Evolutionary conservation across 768 basidiomycete species (phyloP).

Genomic region (Boletus rufocinnamomeus): DNA sequence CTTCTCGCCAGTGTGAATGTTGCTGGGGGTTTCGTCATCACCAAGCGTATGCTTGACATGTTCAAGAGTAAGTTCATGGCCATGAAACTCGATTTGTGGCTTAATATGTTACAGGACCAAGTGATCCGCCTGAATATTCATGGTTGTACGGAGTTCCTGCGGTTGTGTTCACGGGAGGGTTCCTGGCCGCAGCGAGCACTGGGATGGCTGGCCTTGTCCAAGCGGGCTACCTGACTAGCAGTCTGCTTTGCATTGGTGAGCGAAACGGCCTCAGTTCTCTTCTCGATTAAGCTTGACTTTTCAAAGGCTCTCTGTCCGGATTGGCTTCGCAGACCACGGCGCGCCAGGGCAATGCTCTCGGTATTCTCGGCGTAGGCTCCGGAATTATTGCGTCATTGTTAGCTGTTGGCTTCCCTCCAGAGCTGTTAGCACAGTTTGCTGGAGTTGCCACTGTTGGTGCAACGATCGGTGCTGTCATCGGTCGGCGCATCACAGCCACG

Average conservation of each 20-base stretch:
- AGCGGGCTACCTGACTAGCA: constrained; percentile 84
- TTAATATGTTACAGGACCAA: constrained; percentile 52
- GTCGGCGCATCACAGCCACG: constrained; percentile 81
- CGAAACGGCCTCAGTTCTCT: not conserved
- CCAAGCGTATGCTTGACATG: constrained; percentile 92
- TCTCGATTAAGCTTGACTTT: not conserved
- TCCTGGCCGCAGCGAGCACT: constrained; percentile 77
- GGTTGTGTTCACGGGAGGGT: constrained; percentile 79
- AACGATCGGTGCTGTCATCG: constrained; percentile 67
- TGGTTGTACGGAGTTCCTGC: constrained; percentile 83
- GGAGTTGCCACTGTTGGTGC: constrained; percentile 77
- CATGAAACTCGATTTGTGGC: not conserved
- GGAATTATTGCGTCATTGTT: constrained; percentile 79
- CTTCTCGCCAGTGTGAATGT: constrained; percentile 87
- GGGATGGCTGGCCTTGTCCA: constrained; percentile 87
- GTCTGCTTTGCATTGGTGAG: constrained; percentile 81
- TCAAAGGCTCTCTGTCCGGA: constrained; percentile 73
- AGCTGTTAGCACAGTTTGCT: constrained; percentile 76
- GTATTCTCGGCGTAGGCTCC: constrained; percentile 80
- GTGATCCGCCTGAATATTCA: constrained; percentile 86
- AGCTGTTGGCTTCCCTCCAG: constrained; percentile 80
- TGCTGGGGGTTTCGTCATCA: constrained; percentile 85
- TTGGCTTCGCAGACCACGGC: constrained; percentile 80
- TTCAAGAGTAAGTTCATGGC: constrained; percentile 65
- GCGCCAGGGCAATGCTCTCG: constrained; percentile 86